phyloP scores from a whole-genome alignment of 768 basidiomycete genomes.

The Boletus vermiculosoides region DNA sequence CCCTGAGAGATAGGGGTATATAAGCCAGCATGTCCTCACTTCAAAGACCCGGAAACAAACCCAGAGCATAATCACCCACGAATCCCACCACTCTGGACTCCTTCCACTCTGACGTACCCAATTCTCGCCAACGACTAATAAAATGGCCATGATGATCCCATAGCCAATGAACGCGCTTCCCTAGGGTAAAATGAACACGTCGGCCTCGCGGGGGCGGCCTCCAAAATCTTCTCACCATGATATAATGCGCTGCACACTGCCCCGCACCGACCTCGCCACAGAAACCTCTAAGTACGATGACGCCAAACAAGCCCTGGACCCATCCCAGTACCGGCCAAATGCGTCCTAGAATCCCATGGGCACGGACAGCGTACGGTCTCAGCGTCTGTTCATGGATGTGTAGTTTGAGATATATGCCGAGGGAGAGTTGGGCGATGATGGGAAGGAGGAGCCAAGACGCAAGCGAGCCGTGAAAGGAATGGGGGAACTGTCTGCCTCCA shows the following conservation, averaged over 20 bases:
- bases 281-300: conserved; percentile 69
- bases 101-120: conserved; percentile 72
- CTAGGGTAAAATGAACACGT: conserved; percentile 26
- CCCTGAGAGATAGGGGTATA: conserved; percentile 7
- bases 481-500: conserved; percentile 71
- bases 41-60: conserved; percentile 34
- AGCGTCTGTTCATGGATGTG: conserved; percentile 80
- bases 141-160: conserved; percentile 74
- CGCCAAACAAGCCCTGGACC: conserved; percentile 88
- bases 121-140: conserved; percentile 71
- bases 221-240: conserved; percentile 49
- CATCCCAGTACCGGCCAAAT: conserved; percentile 82
- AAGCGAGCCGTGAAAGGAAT: conserved; percentile 71
- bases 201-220: conserved; percentile 6
- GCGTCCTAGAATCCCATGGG: conserved; percentile 82
- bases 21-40: background rate
- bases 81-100: conserved; percentile 87
- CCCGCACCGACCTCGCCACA: conserved; percentile 71
- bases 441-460: conserved; percentile 54
- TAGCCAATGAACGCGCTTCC: conserved; percentile 91
- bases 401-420: conserved; percentile 89
- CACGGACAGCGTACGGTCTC: conserved; percentile 66
- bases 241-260: conserved; percentile 88
- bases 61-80: conserved; percentile 60
- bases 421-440: conserved; percentile 59